Evolutionary conservation across 805 yeast species (phyloP), one percentile per base, ranked within the genome.

Genomic region (Torulaspora quercuum): DNA sequence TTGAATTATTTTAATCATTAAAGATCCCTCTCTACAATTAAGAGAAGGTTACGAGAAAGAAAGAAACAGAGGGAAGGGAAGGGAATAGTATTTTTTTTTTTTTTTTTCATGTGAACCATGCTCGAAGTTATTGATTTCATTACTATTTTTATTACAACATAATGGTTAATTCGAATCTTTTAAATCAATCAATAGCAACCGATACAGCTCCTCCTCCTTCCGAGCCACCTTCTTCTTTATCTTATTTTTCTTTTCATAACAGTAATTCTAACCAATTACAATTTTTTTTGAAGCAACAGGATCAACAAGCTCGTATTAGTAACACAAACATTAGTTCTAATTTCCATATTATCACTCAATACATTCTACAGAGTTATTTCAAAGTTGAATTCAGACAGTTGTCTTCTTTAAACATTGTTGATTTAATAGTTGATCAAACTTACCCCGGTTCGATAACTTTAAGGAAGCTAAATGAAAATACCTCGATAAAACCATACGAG

Each of bases 371-470:
- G 27, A 42, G 48, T n/a, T 57, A 55, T 33, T 59, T 54, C 44
- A 53, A 55, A 36, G 58, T 57, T 8, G 45, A 47, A 12, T 33
- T 42, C 12, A 39, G 46, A 20, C 43, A 37, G 14, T 37, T 55
- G 29, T 34, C 37, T 3, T 34, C 50, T 14, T 36, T 60, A 19
- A 50, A 46, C 25, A 37, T 58, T 21, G 48, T 52, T 12, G 65
- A 60, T 37, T 37, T 60, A 24, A 53, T 59, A 8, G 62, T 59
- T 6, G 65, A 60, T 36, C 62, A 58, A 46, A 58, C 64, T 7
- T 60, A 57, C 31, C 53, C 63, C 6, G 56, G 59, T 36, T 49
- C 63, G 3, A 41, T 60, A 26, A 59, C 65, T n/a, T 46, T 60
- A 24, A 46, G 65, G 34, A 59, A 57, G 35, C 37, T 60, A 28